A percentile compares a stretch with the other conserved stretches of the same genome.
Conservation (phyloP, 2,329 filamentous ascomycete genomes). For the Diaporthe sp. region DNA sequence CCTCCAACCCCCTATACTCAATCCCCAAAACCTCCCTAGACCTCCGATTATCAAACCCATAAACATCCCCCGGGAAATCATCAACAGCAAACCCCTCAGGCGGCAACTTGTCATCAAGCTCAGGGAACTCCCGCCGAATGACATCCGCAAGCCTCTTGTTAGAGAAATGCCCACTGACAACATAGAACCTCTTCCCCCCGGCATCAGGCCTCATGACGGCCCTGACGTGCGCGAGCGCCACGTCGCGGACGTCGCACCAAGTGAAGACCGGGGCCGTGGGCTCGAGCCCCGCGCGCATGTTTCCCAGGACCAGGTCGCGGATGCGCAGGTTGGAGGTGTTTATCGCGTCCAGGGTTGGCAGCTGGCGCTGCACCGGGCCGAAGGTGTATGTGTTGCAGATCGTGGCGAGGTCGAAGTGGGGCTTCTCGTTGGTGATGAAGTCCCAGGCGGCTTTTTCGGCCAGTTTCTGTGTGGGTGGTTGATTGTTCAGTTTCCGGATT, state of each 20-base stretch:
- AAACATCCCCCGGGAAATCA: slow-evolving; percentile 58
- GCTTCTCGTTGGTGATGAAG: slow-evolving; percentile 65
- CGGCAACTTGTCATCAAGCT: slow-evolving; percentile 58
- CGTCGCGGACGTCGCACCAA: slow-evolving; percentile 40
- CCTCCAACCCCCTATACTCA: slow-evolving; percentile 67
- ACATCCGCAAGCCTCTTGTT: slow-evolving; percentile 57
- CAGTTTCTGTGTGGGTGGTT: slow-evolving; percentile 52
- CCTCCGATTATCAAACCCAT: slow-evolving; percentile 65
- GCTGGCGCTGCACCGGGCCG: slow-evolving; percentile 71
- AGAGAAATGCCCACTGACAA: slow-evolving; percentile 57
- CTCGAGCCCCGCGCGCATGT: slow-evolving; percentile 63
- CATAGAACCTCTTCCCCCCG: slow-evolving; percentile 58
- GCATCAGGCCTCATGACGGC: background rate
- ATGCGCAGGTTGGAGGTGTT: slow-evolving; percentile 81
- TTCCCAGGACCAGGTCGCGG: slow-evolving; percentile 70
- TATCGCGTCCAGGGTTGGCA: slow-evolving; percentile 70
- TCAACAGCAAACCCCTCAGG: background rate
- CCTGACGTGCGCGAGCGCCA: slow-evolving; percentile 30
- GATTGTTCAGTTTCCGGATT: background rate
- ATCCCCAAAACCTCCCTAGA: slow-evolving; percentile 67
- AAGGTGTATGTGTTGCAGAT: slow-evolving; percentile 73
- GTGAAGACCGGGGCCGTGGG: slow-evolving; percentile 42
- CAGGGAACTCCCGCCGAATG: slow-evolving; percentile 59
- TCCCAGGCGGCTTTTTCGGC: slow-evolving; percentile 76
- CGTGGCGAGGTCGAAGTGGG: slow-evolving; percentile 69